phyloP scores from a whole-genome alignment of 768 basidiomycete species.

The Amanita exitialis region DNA sequence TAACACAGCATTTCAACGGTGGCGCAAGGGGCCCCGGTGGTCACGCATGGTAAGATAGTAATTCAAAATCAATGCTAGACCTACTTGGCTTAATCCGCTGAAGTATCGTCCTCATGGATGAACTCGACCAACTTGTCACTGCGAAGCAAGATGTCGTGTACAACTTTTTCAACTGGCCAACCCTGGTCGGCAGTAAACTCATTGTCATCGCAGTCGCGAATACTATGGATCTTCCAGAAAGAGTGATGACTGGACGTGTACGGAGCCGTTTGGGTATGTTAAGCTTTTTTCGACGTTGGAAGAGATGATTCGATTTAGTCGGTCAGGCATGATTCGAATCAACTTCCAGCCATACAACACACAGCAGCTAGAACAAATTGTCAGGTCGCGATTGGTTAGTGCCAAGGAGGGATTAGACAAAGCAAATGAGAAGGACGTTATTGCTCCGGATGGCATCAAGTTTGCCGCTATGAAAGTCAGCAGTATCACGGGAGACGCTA shows the following conservation, averaged over 20 bases:
- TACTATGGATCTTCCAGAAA: conserved; percentile 95
- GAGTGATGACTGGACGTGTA: conserved; percentile 87
- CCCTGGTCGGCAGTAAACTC: conserved; percentile 75
- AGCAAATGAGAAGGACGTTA: conserved; percentile 36
- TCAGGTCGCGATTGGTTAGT: conserved; percentile 66
- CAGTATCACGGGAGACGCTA: conserved; percentile 86
- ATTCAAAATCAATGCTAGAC: background rate
- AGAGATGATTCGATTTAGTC: background rate
- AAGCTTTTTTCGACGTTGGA: background rate
- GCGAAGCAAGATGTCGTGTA: conserved; percentile 97
- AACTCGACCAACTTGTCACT: conserved; percentile 94
- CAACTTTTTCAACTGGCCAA: conserved; percentile 99
- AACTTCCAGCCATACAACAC: conserved; percentile 88
- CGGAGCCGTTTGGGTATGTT: conserved; percentile 83
- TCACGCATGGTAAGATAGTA: conserved; percentile 69
- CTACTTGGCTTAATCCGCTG: background rate
- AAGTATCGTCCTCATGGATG: conserved; percentile 97
- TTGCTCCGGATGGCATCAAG: conserved; percentile 54
- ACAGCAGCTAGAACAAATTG: conserved; percentile 73
- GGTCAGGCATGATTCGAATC: conserved; percentile 76
- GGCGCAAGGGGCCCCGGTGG: conserved; percentile 62
- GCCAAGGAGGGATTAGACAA: conserved; percentile 42
- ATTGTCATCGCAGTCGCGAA: conserved; percentile 97
- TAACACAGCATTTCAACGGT: conserved; percentile 70
- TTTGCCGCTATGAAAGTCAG: conserved; percentile 67